Evolutionary conservation across 208 protist species (phyloP).

Genomic region (Crithidia sp.): DNA sequence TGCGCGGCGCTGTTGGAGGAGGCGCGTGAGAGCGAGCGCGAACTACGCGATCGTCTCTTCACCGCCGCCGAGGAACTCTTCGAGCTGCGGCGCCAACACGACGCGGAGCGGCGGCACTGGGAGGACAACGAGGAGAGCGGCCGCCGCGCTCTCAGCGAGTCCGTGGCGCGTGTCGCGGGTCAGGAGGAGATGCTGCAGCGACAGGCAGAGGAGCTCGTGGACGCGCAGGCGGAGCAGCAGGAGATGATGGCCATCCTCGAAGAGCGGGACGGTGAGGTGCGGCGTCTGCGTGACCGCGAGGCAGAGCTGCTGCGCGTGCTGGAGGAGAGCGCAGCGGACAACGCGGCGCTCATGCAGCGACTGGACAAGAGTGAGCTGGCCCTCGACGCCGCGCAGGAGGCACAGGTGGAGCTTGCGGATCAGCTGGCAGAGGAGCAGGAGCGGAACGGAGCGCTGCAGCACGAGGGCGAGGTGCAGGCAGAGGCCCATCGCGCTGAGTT

Average conservation of each 20-base stretch:
- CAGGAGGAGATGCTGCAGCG: slow-evolving; percentile 30
- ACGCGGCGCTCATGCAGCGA: slow-evolving; percentile 46
- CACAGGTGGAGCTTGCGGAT: slow-evolving; percentile 37
- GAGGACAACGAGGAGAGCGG: slow-evolving; percentile 32
- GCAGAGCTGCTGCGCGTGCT: slow-evolving; percentile 25
- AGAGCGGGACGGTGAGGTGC: not conserved
- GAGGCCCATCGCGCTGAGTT: slow-evolving; percentile 1
- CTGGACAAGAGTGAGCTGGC: slow-evolving; percentile 55
- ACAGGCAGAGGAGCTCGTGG: slow-evolving; percentile 45
- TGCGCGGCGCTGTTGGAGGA: slow-evolving; percentile 61
- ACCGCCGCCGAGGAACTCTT: slow-evolving; percentile 45
- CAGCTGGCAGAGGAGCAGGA: slow-evolving; percentile 41
- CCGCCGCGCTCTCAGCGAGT: slow-evolving; percentile 14
- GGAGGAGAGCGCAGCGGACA: slow-evolving; percentile 43
- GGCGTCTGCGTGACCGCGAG: not conserved
- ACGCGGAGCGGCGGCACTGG: not conserved
- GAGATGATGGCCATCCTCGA: slow-evolving; percentile 27
- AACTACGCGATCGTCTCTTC: slow-evolving; percentile 46
- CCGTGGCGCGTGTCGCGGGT: slow-evolving; percentile 24
- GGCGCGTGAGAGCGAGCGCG: slow-evolving; percentile 56
- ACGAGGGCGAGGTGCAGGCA: not conserved
- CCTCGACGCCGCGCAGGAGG: slow-evolving; percentile 46
- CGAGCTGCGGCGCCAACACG: slow-evolving; percentile 14
- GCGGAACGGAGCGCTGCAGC: slow-evolving; percentile 34
- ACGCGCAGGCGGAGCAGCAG: slow-evolving; percentile 46